A percentile compares a stretch with the other conserved stretches of the same genome.
Conservation (phyloP, 1,139 yeast genomes). For the Oligophagozyma castellii region DNA sequence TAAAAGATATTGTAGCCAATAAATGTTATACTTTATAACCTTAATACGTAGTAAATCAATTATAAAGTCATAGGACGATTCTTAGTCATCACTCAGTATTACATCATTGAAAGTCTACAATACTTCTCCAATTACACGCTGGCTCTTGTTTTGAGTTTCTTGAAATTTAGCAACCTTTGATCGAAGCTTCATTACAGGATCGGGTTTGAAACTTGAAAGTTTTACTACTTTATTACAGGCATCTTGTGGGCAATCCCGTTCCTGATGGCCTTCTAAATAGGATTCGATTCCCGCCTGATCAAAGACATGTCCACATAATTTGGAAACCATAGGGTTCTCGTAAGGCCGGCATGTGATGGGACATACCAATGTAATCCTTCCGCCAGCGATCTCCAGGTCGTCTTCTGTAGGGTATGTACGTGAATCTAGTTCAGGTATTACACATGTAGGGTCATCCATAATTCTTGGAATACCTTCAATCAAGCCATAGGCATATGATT, state of each 20-base stretch:
- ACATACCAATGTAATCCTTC: conserved; percentile 48
- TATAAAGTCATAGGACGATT: too few relatives aligned
- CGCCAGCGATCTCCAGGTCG: conserved; percentile 52
- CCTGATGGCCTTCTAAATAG: conserved; percentile 9
- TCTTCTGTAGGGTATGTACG: conserved; percentile 30
- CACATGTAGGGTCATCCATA: conserved; percentile 15
- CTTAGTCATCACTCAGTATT: too few relatives aligned
- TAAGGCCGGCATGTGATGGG: conserved; percentile 46
- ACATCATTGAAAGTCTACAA: too few relatives aligned
- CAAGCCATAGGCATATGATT: neutral
- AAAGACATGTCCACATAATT: conserved; percentile 45
- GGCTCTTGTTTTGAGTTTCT: conserved; percentile 2
- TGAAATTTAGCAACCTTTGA: conserved; percentile 14
- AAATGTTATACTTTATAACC: too few relatives aligned
- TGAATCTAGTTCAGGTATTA: conserved; percentile 10
- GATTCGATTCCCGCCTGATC: conserved; percentile 34
- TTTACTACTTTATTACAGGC: conserved; percentile 18
- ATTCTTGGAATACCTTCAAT: neutral
- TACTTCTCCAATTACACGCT: conserved; percentile 3
- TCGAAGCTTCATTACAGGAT: conserved; percentile 19
- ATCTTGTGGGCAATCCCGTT: conserved; percentile 21
- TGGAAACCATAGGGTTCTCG: conserved; percentile 39
- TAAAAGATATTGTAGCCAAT: too few relatives aligned
- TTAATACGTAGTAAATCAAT: too few relatives aligned
- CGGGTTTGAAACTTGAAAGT: conserved; percentile 15